Base-by-base conservation (phyloP, 345 rosid genomes). In the Acer negundo region DNA sequence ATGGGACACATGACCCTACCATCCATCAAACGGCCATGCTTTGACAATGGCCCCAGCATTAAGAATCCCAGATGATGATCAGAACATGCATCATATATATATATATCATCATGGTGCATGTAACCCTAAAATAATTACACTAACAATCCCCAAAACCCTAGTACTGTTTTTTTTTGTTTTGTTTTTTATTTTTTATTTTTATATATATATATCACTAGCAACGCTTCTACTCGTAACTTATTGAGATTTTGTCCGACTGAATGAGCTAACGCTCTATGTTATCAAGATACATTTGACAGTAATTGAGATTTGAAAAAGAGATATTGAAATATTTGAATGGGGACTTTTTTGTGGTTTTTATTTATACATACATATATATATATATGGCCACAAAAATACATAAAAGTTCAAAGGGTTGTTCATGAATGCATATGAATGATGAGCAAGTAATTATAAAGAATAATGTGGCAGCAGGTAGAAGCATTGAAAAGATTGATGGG, bases 401-500 rank as follows among this genome's bases (percentile, higher is more conserved):
- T 62, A 62, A 62, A 19, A 12, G 28, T 67, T 46, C 69, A 23
- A 75, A 13, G 44, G 4, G 46, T 24, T 12, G 23, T 62, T 11
- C 19, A 26, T 47, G 19, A 64, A 65, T 47, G 8, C 12, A n/a
- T 6, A 31, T 55, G 17, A 31, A 40, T 40, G 31, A 40, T 40
- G 19, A 69, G 40, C 7, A 24, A 69, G 56, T 59, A 49, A 42
- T 35, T 35, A 35, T 35, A 31, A 42, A 65, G 47, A 35, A n/a
- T 35, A 35, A 35, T 63, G 53, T 44, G 26, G 63, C 10, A 38
- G 77, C 56, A 68, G 28, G 49, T 64, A 44, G 69, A 67, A 61
- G 61, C 46, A 59, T 59, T 70, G 79, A 72, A 71, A 83, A 47
- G 83, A 81, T 72, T 67, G 83, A 80, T 77, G 63, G 56, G 80